Evolutionary conservation across 352 stramenopile genomes (phyloP), one percentile per base, ranked within the genome.

Genomic region (Phytophthora litchii): DNA sequence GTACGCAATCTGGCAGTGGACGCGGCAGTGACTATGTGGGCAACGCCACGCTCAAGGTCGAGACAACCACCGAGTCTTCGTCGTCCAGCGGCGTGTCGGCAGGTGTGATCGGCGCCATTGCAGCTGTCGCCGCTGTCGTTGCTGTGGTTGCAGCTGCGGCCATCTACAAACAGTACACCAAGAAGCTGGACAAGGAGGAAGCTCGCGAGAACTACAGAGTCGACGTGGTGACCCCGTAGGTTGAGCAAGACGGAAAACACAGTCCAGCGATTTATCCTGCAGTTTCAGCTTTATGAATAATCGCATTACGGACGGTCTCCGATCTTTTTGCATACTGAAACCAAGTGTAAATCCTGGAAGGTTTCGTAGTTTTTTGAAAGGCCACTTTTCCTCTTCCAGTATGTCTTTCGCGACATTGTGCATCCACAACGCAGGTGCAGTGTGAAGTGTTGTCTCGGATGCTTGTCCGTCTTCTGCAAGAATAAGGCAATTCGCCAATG

Each of bases 111-210:
- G 67, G 55, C 4, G 58, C 63, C n/a, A 62, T 76, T 8, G 67
- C 67, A 1, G 62, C 56, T n/a, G 63, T 51, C 1, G 61, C 67
- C 16, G 67, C 56, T 12, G 62, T 70, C 6, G 67, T 69, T 8
- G 63, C 52, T n/a, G 54, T 52, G 9, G 35, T 62, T 31, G 61
- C 64, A 17, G 62, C 52, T 13, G 55, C 63, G 16, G 62, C 64
- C 16, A 56, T 76, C 16, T 76, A 76, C 67, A 72, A 70, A 44
- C 67, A 76, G 67, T 60, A 72, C 67, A 49, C 60, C 49, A 70
- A 67, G 51, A 60, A 50, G 12, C 17, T 37, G 21, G 12, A 49
- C 41, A 21, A 37, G 25, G 46, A 67, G 14, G 43, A 49, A 32
- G 25, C 32, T n/a, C 36, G 20, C 12, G 41, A 57, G 19, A 29